Evolutionary conservation across 768 basidiomycete genomes (phyloP).

Genomic region (Leccinellum rugosiceps): DNA sequence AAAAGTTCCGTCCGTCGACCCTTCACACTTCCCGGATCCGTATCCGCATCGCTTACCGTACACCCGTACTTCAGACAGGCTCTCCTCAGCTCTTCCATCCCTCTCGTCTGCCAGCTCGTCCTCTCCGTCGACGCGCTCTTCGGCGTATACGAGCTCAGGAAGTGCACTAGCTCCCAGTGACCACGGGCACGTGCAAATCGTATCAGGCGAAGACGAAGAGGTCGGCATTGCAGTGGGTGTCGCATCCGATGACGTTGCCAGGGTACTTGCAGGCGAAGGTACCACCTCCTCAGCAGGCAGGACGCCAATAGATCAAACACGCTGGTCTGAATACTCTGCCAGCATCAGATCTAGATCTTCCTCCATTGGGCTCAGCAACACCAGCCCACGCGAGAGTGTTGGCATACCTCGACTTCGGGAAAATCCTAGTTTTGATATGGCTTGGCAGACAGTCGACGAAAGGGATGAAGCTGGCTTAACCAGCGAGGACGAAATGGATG

Average conservation of each 20-base stretch:
- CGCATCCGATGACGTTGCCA: conserved; percentile 62
- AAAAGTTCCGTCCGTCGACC: conserved; percentile 51
- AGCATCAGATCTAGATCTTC: conserved; percentile 69
- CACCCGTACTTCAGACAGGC: conserved; percentile 32
- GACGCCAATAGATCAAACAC: conserved; percentile 56
- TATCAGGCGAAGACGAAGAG: conserved; percentile 56
- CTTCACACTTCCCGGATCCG: conserved; percentile 68
- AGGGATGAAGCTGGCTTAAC: conserved; percentile 60
- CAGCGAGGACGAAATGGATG: conserved; percentile 52
- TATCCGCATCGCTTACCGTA: conserved; percentile 59
- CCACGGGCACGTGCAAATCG: conserved; percentile 64
- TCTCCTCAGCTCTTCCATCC: conserved; percentile 46
- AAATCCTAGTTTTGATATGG: conserved; percentile 73
- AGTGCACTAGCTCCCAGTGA: conserved; percentile 60
- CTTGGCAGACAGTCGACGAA: conserved; percentile 72
- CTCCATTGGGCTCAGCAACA: conserved; percentile 51
- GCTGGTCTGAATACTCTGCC: conserved; percentile 74
- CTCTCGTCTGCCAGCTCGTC: conserved; percentile 73
- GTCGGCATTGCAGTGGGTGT: conserved; percentile 53
- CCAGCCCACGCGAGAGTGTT: conserved; percentile 39
- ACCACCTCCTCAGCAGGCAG: conserved; percentile 44
- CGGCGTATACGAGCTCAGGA: conserved; percentile 72
- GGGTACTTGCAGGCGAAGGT: conserved; percentile 55
- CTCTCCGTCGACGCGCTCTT: conserved; percentile 68
- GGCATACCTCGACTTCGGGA: conserved; percentile 47